Base-by-base conservation (phyloP, 1,284 basidiomycete species). In the Moesziomyces parantarcticus region DNA sequence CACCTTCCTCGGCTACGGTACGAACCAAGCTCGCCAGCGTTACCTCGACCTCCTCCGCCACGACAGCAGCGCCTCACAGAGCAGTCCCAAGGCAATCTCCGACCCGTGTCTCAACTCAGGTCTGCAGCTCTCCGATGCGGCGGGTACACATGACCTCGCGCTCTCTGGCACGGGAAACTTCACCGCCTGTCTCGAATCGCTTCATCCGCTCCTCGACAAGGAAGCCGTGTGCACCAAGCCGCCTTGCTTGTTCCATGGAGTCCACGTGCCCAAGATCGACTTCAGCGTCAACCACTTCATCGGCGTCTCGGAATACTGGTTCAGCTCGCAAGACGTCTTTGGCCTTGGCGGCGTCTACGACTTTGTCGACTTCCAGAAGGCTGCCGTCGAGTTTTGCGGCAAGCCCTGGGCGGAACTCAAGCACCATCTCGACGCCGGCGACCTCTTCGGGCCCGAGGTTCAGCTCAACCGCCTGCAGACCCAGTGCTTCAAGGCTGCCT, bases 401-500 rank as follows among this genome's bases (percentile, higher is more conserved):
- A 88, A 89, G 58, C 88, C 91, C 46, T 99, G 96, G 96, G 78
- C 86, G 4, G 88, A 88, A 42, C 91, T 98, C 56, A 76, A 71
- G 48, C 59, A 65, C 2, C 67, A 69, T 32, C 90, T 95, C 77
- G 89, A 88, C 71, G 85, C 87, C 36, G 90, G 89, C 18, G 84
- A 88, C 58, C 54, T 66, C 9, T 88, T 90, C 23, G 88, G 88
- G 11, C 73, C 74, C 25, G 72, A 76, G 77, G 90, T 97, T 54
- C 93, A 95, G 81, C 85, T 92, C 41, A 88, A 91, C 39, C 89
- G 96, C 34, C 85, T 99, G 64, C 89, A 96, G 85, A 92, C 96
- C 91, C 97, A 99, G 83, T 99, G 97, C 84, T 99, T 99, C 90
- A 99, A 99, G 84, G 94, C 96, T 1, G 95, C 96, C 1, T 99